phyloP scores from a whole-genome alignment of 108 stramenopile species.

The Cyclostephanos tholiformis region DNA sequence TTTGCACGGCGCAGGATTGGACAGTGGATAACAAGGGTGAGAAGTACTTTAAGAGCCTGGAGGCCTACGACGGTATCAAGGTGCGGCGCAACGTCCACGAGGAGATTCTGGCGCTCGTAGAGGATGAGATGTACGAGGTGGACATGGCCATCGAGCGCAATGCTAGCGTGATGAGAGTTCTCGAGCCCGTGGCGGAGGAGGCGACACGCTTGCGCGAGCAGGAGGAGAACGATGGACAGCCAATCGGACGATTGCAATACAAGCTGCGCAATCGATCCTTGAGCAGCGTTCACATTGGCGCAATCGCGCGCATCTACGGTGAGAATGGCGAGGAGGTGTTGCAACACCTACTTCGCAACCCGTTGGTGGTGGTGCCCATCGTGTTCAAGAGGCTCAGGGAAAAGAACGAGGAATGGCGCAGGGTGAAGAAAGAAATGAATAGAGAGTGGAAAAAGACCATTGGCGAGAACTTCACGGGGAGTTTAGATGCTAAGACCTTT shows the following conservation, averaged over 20 bases:
- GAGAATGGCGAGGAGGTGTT: conserved; percentile 90
- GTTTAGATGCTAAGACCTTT: conserved; percentile 64
- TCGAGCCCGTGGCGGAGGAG: conserved; percentile 95
- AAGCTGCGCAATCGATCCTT: conserved; percentile 65
- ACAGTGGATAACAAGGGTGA: conserved; percentile 19
- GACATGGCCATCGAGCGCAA: conserved; percentile 99
- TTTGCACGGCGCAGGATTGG: conserved; percentile 46
- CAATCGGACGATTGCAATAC: conserved; percentile 85
- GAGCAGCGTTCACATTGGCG: conserved; percentile 77
- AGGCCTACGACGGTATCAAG: conserved; percentile 68
- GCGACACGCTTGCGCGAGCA: conserved; percentile 65
- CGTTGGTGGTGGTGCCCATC: conserved; percentile 92
- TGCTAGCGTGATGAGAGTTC: conserved; percentile 76
- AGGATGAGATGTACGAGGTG: conserved; percentile 94
- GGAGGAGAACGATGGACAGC: conserved; percentile 89
- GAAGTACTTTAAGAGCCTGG: conserved; percentile 45
- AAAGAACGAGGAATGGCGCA: conserved; percentile 96
- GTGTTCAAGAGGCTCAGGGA: conserved; percentile 93
- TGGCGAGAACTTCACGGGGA: conserved; percentile 70
- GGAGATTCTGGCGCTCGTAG: conserved; percentile 77
- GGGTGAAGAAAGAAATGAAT: conserved; percentile 61
- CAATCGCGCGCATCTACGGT: conserved; percentile 85
- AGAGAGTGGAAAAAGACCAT: conserved; percentile 66
- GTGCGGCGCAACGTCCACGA: conserved; percentile 76
- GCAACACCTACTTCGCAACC: conserved; percentile 91